Percentiles rank a stretch among this genome's conserved stretches.
Evolutionary conservation across 352 stramenopile species (phyloP).

Genomic region (Thalassiosira allenii): DNA sequence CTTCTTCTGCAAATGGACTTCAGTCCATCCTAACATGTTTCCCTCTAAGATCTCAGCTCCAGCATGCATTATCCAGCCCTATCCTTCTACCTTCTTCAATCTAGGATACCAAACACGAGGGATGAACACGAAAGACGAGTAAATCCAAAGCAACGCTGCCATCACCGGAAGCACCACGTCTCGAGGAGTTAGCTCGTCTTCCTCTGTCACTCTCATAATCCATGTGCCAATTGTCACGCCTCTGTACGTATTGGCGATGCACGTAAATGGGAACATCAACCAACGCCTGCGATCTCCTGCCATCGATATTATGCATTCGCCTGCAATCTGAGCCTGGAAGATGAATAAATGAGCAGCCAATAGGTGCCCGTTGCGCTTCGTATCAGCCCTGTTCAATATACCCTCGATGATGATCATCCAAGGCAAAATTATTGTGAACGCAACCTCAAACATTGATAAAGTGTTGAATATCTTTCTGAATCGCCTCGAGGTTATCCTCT

Average conservation of each 20-base stretch:
- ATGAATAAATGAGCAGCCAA: constrained; percentile 55
- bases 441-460: constrained; percentile 39
- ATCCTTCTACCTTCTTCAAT: constrained; percentile 23
- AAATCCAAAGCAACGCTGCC: constrained; percentile 44
- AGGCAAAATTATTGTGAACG: constrained; percentile 45
- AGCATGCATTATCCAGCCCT: not conserved
- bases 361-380: constrained; percentile 40
- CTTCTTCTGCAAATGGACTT: too few species aligned
- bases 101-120: constrained; percentile 55
- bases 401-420: constrained; percentile 49
- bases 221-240: constrained; percentile 33
- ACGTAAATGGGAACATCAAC: constrained; percentile 54
- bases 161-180: constrained; percentile 48
- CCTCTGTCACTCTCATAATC: constrained; percentile 42
- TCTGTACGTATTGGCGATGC: constrained; percentile 54
- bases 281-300: constrained; percentile 35
- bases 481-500: constrained; percentile 9
- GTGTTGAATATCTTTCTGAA: constrained; percentile 42
- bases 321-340: constrained; percentile 58
- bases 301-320: constrained; percentile 47
- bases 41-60: too few species aligned
- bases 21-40: too few species aligned
- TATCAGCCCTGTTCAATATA: constrained; percentile 36
- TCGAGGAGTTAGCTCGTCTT: constrained; percentile 26
- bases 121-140: constrained; percentile 60